phyloP scores from a whole-genome alignment of 495 filamentous ascomycete genomes.

The Hyaloscypha finlandica region DNA sequence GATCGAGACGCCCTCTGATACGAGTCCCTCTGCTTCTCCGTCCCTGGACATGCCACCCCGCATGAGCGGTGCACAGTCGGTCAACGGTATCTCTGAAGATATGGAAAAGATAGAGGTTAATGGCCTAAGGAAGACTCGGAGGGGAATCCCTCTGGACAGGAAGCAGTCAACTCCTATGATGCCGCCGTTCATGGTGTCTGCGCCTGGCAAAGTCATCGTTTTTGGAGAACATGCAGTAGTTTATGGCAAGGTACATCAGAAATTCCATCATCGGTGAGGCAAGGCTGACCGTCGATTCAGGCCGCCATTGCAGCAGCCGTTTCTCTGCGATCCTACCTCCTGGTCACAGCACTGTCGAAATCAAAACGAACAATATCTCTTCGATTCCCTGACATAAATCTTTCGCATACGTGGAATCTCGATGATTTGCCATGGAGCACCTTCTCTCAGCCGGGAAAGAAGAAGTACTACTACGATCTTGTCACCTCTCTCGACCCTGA shows the following conservation, averaged over 20 bases:
- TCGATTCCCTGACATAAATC: conserved; percentile 80
- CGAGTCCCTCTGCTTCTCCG: conserved; percentile 24
- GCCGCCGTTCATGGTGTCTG: conserved; percentile 95
- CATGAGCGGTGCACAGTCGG: conserved; percentile 9
- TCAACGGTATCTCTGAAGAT: conserved; percentile 38
- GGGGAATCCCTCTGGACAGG: conserved; percentile 38
- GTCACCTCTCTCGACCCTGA: conserved; percentile 84
- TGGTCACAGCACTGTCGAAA: conserved; percentile 87
- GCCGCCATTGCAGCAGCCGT: conserved; percentile 93
- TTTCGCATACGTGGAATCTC: conserved; percentile 91
- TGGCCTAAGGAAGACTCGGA: conserved; percentile 19
- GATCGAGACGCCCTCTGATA: conserved; percentile 30
- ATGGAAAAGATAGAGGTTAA: conserved; percentile 29
- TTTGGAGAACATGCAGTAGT: conserved; percentile 97
- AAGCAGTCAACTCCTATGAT: conserved; percentile 63
- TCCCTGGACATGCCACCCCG: conserved; percentile 25
- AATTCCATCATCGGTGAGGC: neutral
- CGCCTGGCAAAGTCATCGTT: conserved; percentile 95
- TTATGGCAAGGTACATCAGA: conserved; percentile 72
- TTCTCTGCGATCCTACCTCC: conserved; percentile 91
- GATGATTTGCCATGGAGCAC: conserved; percentile 81
- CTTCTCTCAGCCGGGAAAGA: conserved; percentile 79
- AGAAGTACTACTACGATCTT: conserved; percentile 88
- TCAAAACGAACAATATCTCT: conserved; percentile 81
- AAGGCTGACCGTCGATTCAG: conserved; percentile 38